Evolutionary conservation across 768 basidiomycete genomes (phyloP), one percentile per base, ranked within the genome.

Genomic region (Termitomyces sp.): DNA sequence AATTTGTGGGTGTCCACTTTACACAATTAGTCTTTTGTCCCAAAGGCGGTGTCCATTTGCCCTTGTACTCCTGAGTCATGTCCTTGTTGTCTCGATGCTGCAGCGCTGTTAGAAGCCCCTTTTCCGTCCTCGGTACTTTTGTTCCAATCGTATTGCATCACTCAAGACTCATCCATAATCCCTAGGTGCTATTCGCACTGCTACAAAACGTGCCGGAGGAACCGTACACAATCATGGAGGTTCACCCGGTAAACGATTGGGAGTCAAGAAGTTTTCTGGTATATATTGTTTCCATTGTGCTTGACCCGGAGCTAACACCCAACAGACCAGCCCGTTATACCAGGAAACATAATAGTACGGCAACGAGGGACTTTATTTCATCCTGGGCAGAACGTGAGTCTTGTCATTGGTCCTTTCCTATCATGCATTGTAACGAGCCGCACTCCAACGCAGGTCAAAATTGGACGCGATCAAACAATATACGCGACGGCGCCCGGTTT

Each of bases 201-300:
- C 97, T 40, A 98, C 97, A 60, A 99, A 99, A 76, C 87, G 94
- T 47, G 96, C 95, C 49, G 96, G 96, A 67, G 97, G 97, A 45
- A 92, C 90, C 8, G 90, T 95, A 3, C 87, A 90, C 73, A 98
- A 98, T 72, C 90, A 94, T 67, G 88, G 96, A 61, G 91, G 92
- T 62, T 95, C 94, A 0, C 89, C 94, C 12, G 97, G 97, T 65
- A 90, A 94, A 75, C 87, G 97, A 29, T 78, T 99, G 36, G 97
- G 97, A 67, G 80, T 98, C 46, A 99, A 98, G 79, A 95, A 94
- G 74, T 98, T 94, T 75, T 95, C 94, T 65, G 96, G 96, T 92
- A 61, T 82, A 11, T 70, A 34, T 31, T 12, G 10, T 31, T 10
- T 45, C 36, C 0, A 5, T n/a, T 50, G 36, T 36, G 29, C 42